These are phyloP conservation scores for Styphnolobium japonicum DNA, from an alignment of 306 rosid genomes.

Conservation along the genomic window DNA sequence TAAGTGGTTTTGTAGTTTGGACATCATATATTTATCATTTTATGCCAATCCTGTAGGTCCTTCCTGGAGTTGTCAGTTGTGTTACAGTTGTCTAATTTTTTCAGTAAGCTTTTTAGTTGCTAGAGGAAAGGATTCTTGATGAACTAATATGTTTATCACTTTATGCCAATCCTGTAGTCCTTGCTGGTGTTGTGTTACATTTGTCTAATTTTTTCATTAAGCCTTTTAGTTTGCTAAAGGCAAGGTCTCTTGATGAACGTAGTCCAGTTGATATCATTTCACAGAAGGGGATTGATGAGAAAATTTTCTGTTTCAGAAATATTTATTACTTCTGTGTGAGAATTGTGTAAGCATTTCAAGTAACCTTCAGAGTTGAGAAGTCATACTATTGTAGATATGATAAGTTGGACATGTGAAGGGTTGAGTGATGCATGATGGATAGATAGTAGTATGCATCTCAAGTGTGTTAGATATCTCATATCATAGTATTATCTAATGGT, in stretches of 20 bases:
- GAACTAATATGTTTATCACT: neutral
- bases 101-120: neutral
- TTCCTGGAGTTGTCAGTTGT: too few relatives aligned
- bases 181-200: neutral
- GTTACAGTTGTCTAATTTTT: too few relatives aligned
- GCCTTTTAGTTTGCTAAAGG: neutral
- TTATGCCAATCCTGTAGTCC: neutral
- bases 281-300: neutral
- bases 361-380: neutral
- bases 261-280: neutral
- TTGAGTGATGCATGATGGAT: neutral
- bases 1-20: neutral
- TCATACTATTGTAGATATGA: neutral
- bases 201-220: too few relatives aligned
- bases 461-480: too few relatives aligned
- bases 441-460: neutral
- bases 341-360: neutral
- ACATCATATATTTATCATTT: neutral
- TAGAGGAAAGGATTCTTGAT: neutral
- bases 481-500: too few relatives aligned
- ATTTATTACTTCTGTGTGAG: neutral
- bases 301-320: neutral
- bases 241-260: neutral
- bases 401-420: neutral
- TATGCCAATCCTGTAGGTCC: neutral